Conservation (phyloP, 2,329 filamentous ascomycete genomes). For the Fusarium keratoplasticum region DNA sequence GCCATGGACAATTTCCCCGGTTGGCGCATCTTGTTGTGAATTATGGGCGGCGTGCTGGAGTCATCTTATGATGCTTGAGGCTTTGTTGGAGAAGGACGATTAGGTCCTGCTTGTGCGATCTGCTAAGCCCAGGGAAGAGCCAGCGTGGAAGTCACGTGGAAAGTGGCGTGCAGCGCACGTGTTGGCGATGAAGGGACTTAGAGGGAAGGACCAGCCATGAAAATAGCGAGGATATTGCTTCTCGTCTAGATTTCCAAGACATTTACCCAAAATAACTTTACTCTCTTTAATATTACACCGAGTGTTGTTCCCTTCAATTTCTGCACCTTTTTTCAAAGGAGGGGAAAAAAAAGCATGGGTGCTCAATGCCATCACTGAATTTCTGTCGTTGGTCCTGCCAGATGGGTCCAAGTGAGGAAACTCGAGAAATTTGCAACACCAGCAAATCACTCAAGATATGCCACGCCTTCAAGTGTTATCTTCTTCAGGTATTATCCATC, state of each 20-base stretch:
- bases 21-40: conserved; percentile 10
- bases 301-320: background rate
- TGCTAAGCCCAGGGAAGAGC: conserved; percentile 18
- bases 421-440: background rate
- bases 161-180: conserved; percentile 7
- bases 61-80: conserved; percentile 30
- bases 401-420: background rate
- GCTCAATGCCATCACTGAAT: too few relatives aligned
- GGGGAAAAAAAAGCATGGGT: background rate
- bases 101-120: conserved; percentile 39
- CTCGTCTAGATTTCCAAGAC: background rate
- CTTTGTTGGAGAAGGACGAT: conserved; percentile 38
- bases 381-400: background rate
- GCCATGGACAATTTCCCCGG: background rate
- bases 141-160: conserved; percentile 35
- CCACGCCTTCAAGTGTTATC: background rate
- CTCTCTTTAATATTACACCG: background rate
- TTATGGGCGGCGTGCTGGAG: conserved; percentile 18
- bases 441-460: background rate
- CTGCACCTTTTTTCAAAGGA: background rate
- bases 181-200: background rate
- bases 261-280: background rate
- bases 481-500: background rate
- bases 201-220: background rate
- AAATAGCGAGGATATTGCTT: background rate